Evolutionary conservation across 352 stramenopile species (phyloP).

Genomic region (Achlya hypogyna): DNA sequence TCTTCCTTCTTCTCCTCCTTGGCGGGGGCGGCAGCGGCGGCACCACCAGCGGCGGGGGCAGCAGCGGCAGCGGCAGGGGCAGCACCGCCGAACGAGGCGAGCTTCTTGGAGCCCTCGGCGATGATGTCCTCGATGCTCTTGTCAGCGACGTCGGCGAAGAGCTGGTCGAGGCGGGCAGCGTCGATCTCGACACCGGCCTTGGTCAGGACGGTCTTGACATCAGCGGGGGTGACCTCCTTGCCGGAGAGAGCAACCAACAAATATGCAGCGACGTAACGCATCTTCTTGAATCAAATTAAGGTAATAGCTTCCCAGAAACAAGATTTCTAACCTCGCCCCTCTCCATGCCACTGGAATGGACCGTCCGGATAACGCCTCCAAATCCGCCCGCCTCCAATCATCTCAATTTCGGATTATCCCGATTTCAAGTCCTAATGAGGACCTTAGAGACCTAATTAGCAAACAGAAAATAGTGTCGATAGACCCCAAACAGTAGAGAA

Average conservation of each 20-base stretch:
- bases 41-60: conserved; percentile 40
- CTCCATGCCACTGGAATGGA: conserved; percentile 21
- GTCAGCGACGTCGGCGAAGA: conserved; percentile 73
- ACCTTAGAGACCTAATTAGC: not conserved
- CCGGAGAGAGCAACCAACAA: conserved; percentile 92
- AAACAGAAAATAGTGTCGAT: not conserved
- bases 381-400: conserved; percentile 17
- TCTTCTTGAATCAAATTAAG: conserved; percentile 93
- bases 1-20: conserved; percentile 68
- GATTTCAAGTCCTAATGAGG: not conserved
- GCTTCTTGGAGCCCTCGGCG: conserved; percentile 65
- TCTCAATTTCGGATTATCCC: conserved; percentile 20
- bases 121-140: conserved; percentile 81
- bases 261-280: conserved; percentile 97
- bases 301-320: conserved; percentile 80
- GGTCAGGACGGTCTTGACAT: conserved; percentile 89
- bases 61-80: conserved; percentile 38
- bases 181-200: conserved; percentile 87
- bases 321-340: conserved; percentile 39
- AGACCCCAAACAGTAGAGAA: too few species aligned
- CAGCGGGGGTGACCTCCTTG: conserved; percentile 83
- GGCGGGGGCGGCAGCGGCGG: conserved; percentile 39
- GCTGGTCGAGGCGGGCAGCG: conserved; percentile 45
- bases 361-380: conserved; percentile 16
- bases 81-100: conserved; percentile 69